Conservation (phyloP, 2,329 filamentous ascomycete genomes). For the Pseudopyrenochaeta lycopersici region DNA sequence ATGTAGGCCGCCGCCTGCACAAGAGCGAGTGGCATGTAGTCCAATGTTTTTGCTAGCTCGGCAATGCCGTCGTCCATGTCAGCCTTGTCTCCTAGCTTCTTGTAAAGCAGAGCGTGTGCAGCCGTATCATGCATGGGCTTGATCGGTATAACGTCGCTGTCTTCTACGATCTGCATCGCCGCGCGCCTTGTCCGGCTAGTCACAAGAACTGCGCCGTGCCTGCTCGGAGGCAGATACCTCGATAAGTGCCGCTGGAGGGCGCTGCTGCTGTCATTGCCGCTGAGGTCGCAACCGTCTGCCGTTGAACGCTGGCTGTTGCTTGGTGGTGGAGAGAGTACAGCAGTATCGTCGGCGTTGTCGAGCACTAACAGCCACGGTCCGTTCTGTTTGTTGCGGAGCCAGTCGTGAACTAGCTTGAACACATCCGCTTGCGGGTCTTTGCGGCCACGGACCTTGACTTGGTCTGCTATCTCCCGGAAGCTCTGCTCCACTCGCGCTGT, state of each 20-base stretch:
- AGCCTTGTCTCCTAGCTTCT: conserved; percentile 8
- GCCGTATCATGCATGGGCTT: conserved; percentile 15
- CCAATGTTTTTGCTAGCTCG: conserved; percentile 30
- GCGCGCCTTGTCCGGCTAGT: conserved; percentile 14
- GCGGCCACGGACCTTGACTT: no score
- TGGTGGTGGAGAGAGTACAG: no score
- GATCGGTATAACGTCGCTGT: conserved; percentile 10
- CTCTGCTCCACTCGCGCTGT: conserved; percentile 21
- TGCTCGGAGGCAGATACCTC: conserved; percentile 13
- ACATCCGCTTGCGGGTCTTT: no score
- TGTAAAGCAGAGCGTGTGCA: conserved; percentile 11
- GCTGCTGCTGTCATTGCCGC: no score
- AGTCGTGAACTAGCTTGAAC: no score
- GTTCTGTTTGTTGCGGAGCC: no score
- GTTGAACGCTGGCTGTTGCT: no score
- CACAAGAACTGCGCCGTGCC: conserved; percentile 17
- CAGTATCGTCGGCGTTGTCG: no score
- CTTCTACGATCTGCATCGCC: conserved; percentile 13
- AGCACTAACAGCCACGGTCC: no score
- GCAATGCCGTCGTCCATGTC: conserved; percentile 15
- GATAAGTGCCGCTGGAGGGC: no score
- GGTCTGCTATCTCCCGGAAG: neutral
- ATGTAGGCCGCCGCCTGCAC: conserved; percentile 48
- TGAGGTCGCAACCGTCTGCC: no score
- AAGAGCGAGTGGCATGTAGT: conserved; percentile 47